Base-by-base conservation (phyloP, 1,139 yeast genomes). In the Protomyces macrosporus region DNA sequence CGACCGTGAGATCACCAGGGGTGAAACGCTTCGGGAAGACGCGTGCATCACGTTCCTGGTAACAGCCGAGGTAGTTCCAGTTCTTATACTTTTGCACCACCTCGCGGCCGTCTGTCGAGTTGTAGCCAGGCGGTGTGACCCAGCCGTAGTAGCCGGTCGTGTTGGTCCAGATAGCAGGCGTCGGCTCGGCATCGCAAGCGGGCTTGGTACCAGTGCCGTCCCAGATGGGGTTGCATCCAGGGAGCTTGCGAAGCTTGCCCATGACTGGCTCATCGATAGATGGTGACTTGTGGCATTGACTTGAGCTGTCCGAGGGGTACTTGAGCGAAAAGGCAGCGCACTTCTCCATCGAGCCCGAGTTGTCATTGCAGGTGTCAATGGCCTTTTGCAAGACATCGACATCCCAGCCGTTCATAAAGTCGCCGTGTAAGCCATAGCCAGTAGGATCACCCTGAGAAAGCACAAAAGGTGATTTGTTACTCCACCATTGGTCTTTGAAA, bases 361-460 rank as follows among this genome's bases (percentile, higher is more conserved):
- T 40, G 33, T 42, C 51, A 12, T 14, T 45, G 60, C 65, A 63
- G 16, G 50, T 59, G 40, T 51, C 64, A 50, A 55, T 39, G 10
- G 66, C 66, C 36, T 42, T 35, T 34, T 53, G 58, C 33, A 60
- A 55, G n/a, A 55, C 62, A 3, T 35, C 52, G 32, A 23, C 50
- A 36, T 64, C 59, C 66, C 66, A 64, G 4, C 65, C 66, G 45
- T 64, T 64, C 53, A 64, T 23, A 32, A 60, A 64, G 54, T 64
- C 66, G 23, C 65, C 66, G 58, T 64, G 66, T 30, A 59, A 35
- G 5, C 65, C 62, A 37, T 55, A 64, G 12, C 64, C 64, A 9
- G 59, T 60, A 12, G 59, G 53, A 23, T 60, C 64, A 30, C 64
- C 64, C 32, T 45, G 45, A 9, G 64, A 54, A n/a, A 60, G 51